A percentile compares a stretch with the other conserved stretches of the same genome.
These are phyloP conservation scores for Poterioochromonas sp. DNA, from an alignment of 352 stramenopile species.

Conservation along the genomic window DNA sequence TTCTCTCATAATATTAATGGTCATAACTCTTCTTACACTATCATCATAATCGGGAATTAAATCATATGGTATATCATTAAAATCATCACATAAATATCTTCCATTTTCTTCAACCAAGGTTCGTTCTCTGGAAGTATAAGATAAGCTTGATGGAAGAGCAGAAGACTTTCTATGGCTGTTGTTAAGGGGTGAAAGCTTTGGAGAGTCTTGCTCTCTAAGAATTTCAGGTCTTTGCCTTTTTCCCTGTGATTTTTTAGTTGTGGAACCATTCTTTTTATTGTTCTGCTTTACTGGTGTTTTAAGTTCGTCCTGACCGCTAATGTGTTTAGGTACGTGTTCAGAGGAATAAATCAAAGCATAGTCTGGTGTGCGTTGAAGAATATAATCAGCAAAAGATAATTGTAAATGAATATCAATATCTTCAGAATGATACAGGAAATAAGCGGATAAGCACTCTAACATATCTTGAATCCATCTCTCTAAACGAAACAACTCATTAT, in stretches of 20 bases:
- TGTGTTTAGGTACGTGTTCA: too few species aligned
- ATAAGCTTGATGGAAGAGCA: neutral
- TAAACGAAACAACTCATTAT: neutral
- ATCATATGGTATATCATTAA: constrained; percentile 5
- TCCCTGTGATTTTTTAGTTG: neutral
- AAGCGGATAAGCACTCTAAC: too few species aligned
- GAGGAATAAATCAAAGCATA: too few species aligned
- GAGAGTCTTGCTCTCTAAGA: neutral
- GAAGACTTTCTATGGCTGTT: neutral
- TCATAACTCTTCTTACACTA: neutral
- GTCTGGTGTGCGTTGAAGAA: too few species aligned
- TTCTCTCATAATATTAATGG: neutral
- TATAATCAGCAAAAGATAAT: too few species aligned
- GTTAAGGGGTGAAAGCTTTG: neutral
- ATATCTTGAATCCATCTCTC: neutral
- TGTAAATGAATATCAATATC: too few species aligned
- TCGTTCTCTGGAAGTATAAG: neutral
- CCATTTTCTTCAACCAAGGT: neutral
- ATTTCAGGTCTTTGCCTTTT: neutral
- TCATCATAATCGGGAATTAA: constrained; percentile 2
- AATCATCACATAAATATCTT: neutral
- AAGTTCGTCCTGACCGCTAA: too few species aligned
- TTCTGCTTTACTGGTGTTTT: neutral
- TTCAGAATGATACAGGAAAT: too few species aligned
- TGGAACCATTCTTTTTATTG: neutral